Evolutionary conservation across 768 basidiomycete species (phyloP).

Genomic region (Terana coerulea): DNA sequence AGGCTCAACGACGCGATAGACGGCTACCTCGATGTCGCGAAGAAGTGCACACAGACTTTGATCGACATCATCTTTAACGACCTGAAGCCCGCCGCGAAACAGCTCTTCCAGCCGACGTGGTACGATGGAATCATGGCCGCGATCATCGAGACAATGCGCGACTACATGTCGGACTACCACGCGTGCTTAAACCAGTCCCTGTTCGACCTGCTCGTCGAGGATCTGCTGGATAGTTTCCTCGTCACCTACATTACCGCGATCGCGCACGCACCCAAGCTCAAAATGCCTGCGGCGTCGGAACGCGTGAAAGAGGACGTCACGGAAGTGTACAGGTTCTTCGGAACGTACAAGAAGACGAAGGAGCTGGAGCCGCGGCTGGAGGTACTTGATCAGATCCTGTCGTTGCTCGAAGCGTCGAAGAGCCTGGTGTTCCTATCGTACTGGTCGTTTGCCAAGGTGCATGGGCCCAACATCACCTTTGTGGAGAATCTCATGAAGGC

Average conservation of each 20-base stretch:
- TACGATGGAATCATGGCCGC: constrained; percentile 87
- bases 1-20: constrained; percentile 95
- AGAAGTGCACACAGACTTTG: constrained; percentile 92
- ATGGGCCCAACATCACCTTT: constrained; percentile 90
- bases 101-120: constrained; percentile 81
- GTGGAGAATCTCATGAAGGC: constrained; percentile 89
- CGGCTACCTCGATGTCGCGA: constrained; percentile 96
- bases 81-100: constrained; percentile 80
- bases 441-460: constrained; percentile 89
- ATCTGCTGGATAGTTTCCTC: constrained; percentile 87
- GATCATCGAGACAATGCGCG: constrained; percentile 92
- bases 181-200: constrained; percentile 86
- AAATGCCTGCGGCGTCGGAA: constrained; percentile 81
- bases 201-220: constrained; percentile 88
- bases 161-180: constrained; percentile 96
- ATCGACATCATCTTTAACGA: constrained; percentile 97
- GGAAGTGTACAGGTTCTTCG: constrained; percentile 78
- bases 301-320: constrained; percentile 80
- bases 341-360: constrained; percentile 65
- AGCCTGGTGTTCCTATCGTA: constrained; percentile 90
- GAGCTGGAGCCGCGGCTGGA: constrained; percentile 84
- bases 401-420: constrained; percentile 81
- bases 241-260: constrained; percentile 88
- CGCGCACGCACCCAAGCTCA: constrained; percentile 66
- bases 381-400: constrained; percentile 78